These are phyloP conservation scores for Glutinoglossum americanum DNA, from an alignment of 495 filamentous ascomycete genomes.

Conservation along the genomic window DNA sequence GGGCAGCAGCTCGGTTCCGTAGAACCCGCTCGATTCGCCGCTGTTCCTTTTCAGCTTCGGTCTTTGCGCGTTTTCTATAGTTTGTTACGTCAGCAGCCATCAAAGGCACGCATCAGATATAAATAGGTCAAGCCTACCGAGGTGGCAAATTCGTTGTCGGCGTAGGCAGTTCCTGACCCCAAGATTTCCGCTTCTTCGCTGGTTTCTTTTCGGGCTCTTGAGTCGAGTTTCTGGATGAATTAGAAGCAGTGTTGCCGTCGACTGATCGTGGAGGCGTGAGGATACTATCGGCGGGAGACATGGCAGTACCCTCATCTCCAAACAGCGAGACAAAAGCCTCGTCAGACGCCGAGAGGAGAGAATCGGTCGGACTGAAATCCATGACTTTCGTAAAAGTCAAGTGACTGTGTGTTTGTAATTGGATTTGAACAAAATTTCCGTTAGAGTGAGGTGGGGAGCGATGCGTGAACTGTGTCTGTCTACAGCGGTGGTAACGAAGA, in stretches of 20 bases:
- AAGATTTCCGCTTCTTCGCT: conserved; percentile 92
- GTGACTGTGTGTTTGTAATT: too few species aligned
- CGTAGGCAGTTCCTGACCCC: conserved; percentile 91
- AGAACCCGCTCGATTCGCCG: conserved; percentile 92
- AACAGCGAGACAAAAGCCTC: conserved; percentile 1
- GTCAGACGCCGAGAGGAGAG: neutral
- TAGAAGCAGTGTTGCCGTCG: neutral
- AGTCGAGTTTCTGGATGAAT: neutral
- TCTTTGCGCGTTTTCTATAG: conserved; percentile 84
- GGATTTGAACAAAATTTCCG: too few species aligned
- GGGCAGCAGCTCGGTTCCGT: conserved; percentile 83
- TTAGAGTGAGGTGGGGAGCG: too few species aligned
- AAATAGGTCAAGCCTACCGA: conserved; percentile 32
- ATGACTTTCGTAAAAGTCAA: too few species aligned
- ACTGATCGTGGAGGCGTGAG: neutral
- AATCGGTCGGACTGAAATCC: conserved; percentile 3
- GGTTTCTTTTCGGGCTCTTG: conserved; percentile 47
- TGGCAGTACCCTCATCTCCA: neutral
- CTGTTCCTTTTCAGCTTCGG: conserved; percentile 96
- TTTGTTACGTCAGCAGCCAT: conserved; percentile 5
- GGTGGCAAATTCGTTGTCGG: conserved; percentile 95
- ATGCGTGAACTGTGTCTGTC: too few species aligned
- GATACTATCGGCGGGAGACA: neutral
- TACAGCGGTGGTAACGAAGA: neutral
- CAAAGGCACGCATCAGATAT: neutral